Evolutionary conservation across 208 protist genomes (phyloP), one percentile per base, ranked within the genome.

Genomic region (Kentomonas sorsogonicus): DNA sequence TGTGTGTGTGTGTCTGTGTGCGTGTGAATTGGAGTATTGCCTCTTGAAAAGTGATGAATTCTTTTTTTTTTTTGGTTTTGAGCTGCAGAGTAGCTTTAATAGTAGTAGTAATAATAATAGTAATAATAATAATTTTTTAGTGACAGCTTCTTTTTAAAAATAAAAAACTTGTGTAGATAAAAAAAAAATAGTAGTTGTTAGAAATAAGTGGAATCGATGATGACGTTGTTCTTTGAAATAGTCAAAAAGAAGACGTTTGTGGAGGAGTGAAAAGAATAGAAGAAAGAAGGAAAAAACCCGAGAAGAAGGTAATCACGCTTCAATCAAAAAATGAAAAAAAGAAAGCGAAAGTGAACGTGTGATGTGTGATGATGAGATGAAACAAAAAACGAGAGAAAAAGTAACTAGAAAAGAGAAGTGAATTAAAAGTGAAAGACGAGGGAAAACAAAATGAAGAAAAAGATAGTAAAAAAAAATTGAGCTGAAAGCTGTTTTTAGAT

Each of bases 81-180:
- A n/a, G n/a, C n/a, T n/a, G n/a, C n/a, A n/a, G n/a, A n/a, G n/a
- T n/a, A n/a, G n/a, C n/a, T n/a, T n/a, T n/a, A n/a, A n/a, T n/a
- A n/a, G n/a, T n/a, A n/a, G n/a, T n/a, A 13, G 11, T 26, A 50
- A 23, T 34, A 40, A 16, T 27, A 54, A 27, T 26, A 6, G 50
- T 13, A 54, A 51, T 38, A 26, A 52, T 6, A 52, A 41, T 43
- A 60, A 23, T 20, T 3, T 31, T 13, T 26, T 43, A 47, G 40
- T 16, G 18, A 13, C 46, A 44, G 11, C 3, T 33, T 44, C 27
- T n/a, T 26, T 18, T 22, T 29, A 51, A 33, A 29, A 31, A 51
- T 11, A 51, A 33, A 51, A 51, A 15, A 5, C 9, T 16, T 10
- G 26, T 36, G 22, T n/a, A 52, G 31, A 52, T 36, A 52, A 34